phyloP scores from a whole-genome alignment of 768 basidiomycete species.

The Pleurotus djamor region DNA sequence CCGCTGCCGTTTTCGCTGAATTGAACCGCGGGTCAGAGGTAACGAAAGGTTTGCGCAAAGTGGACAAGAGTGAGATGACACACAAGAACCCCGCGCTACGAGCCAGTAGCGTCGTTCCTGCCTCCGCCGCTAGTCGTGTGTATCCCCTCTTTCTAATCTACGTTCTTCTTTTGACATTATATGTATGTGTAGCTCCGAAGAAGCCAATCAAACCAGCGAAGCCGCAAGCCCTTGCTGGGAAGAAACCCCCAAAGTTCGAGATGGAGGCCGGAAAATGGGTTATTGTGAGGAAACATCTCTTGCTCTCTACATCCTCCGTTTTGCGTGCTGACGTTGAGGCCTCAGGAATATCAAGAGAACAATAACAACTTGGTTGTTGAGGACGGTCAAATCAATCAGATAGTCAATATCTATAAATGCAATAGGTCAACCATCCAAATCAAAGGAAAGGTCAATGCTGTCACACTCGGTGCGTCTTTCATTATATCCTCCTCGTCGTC shows the following conservation, averaged over 20 bases:
- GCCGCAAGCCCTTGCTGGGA: slow-evolving; percentile 78
- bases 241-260: slow-evolving; percentile 88
- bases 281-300: slow-evolving; percentile 53
- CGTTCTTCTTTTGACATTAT: background rate
- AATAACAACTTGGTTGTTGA: slow-evolving; percentile 71
- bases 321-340: too few species aligned
- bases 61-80: slow-evolving; percentile 96
- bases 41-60: slow-evolving; percentile 89
- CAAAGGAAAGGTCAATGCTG: slow-evolving; percentile 94
- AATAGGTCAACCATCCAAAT: slow-evolving; percentile 82
- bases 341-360: slow-evolving; percentile 95
- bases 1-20: slow-evolving; percentile 84
- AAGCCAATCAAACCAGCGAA: slow-evolving; percentile 82
- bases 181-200: slow-evolving; percentile 34
- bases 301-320: background rate
- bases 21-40: slow-evolving; percentile 89
- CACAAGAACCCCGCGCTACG: slow-evolving; percentile 96
- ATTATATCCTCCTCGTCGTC: slow-evolving; percentile 4
- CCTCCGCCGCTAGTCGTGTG: slow-evolving; percentile 19
- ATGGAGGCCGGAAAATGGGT: slow-evolving; percentile 94
- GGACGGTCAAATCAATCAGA: slow-evolving; percentile 75
- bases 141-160: background rate
- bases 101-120: slow-evolving; percentile 50
- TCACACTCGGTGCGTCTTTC: slow-evolving; percentile 70
- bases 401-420: slow-evolving; percentile 88